These are phyloP conservation scores for Senna tora DNA, from an alignment of 306 rosid genomes.

Conservation along the genomic window DNA sequence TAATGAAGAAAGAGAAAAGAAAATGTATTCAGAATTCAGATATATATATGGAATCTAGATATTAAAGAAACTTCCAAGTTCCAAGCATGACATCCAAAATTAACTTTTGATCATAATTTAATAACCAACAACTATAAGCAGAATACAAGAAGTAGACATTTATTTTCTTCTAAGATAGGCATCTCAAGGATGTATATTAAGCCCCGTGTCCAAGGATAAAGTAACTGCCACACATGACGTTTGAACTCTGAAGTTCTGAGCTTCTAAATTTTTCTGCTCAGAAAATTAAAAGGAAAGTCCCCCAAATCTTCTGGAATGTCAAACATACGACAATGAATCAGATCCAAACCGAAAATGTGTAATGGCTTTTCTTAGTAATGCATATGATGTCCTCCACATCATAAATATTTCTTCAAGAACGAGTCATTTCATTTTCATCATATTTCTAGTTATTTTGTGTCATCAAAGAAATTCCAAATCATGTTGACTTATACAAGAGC, in stretches of 20 bases:
- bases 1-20: conserved; percentile 19
- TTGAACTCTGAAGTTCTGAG: not conserved
- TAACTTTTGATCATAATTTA: conserved; percentile 6
- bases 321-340: not conserved
- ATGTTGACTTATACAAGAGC: not conserved
- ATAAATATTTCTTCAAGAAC: not conserved
- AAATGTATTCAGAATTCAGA: not conserved
- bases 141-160: conserved; percentile 8
- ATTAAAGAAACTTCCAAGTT: conserved; percentile 12
- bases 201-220: not conserved
- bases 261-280: conserved; percentile 1
- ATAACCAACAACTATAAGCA: not conserved
- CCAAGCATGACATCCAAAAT: conserved; percentile 8
- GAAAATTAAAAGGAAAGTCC: not conserved
- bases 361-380: not conserved
- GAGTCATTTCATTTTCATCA: not conserved
- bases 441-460: conserved; percentile 14
- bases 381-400: not conserved
- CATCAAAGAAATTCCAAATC: not conserved
- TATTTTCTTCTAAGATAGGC: not conserved
- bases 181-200: conserved; percentile 14
- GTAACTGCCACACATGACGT: conserved; percentile 1
- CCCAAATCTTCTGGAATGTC: conserved; percentile 17
- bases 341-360: conserved; percentile 16
- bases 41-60: not conserved